Conservation (phyloP, 768 basidiomycete genomes). For the Amanita brunnescens region DNA sequence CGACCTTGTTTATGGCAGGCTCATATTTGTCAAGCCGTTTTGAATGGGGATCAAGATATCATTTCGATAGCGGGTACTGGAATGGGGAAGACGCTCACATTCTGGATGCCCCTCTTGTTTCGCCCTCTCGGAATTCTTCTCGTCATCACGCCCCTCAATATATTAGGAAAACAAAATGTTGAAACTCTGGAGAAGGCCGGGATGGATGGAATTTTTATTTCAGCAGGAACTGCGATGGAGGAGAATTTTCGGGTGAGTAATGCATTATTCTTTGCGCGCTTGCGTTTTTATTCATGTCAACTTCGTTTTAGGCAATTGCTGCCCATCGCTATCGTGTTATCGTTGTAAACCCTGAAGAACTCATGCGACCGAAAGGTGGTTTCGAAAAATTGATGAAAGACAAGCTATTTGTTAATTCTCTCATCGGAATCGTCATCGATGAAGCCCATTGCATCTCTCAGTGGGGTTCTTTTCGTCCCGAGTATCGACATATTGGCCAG, state of each 20-base stretch:
- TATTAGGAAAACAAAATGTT: conserved; percentile 15
- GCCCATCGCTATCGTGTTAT: conserved; percentile 11
- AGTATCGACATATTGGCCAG: conserved; percentile 16
- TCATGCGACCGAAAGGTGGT: neutral
- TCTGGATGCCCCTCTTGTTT: conserved; percentile 9
- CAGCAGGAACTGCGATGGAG: conserved; percentile 9
- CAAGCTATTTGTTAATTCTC: neutral
- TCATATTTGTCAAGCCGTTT: conserved; percentile 5
- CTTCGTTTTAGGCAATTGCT: conserved; percentile 12
- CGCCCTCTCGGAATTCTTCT: conserved; percentile 12
- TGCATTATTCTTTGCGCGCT: neutral
- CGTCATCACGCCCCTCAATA: conserved; percentile 16
- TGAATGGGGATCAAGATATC: conserved; percentile 12
- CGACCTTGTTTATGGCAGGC: conserved; percentile 14
- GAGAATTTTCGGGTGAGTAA: conserved; percentile 14
- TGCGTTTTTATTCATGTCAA: neutral
- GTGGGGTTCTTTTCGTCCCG: conserved; percentile 21
- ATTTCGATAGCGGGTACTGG: conserved; percentile 9
- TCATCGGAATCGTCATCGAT: conserved; percentile 22
- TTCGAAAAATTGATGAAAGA: neutral
- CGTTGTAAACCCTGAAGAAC: too few relatives aligned
- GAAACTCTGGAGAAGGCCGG: conserved; percentile 9
- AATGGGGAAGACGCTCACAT: too few relatives aligned
- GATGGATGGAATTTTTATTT: conserved; percentile 12
- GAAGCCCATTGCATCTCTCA: conserved; percentile 23